Evolutionary conservation across 352 stramenopile genomes (phyloP), one percentile per base, ranked within the genome.

Genomic region (Phytophthora parvispora): DNA sequence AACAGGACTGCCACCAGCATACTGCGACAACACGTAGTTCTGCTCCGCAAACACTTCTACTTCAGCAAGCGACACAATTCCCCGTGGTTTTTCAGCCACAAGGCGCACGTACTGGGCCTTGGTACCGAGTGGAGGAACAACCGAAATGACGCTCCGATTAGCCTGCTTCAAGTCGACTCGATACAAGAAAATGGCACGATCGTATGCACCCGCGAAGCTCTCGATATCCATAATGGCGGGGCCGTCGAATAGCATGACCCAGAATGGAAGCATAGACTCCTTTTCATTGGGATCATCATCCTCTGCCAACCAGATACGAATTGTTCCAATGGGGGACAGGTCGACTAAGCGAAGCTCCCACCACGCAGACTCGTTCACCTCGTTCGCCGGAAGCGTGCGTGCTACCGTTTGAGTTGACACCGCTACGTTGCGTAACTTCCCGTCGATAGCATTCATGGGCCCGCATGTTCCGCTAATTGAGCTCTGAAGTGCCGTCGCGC

Each of bases 231-330:
- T 76, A 16, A 83, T 50, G 6, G 87, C 61, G 1, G 75, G 68
- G 27, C 76, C 70, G n/a, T 93, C 84, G 45, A 91, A 94, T 5
- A 97, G 64, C 60, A 95, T 67, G 31, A 95, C 75, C 81, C 87
- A 97, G 50, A 90, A 93, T 12, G 89, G 89, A 27, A 92, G 90
- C 75, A 95, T 92, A 10, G 77, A 76, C 22, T 80, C 38, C 16
- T 83, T 64, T 0, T 74, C 51, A 24, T 76, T 71, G 6, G 71
- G 68, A 22, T 77, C 55, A 0, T 59, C 59, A 3, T 75, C 62
- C 0, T n/a, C n/a, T n/a, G 80, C 60, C 16, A 90, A 45, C 83
- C 85, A 93, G 15, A 91, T 64, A 4, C 83, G 79, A 56, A 94
- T 77, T 0, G 87, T 93, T 1, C 87, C 85, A 16, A 94, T 75